A percentile compares a stretch with the other conserved stretches of the same genome.
Conservation (phyloP, 257 asterid species). For the Capsicum rhomboideum region DNA sequence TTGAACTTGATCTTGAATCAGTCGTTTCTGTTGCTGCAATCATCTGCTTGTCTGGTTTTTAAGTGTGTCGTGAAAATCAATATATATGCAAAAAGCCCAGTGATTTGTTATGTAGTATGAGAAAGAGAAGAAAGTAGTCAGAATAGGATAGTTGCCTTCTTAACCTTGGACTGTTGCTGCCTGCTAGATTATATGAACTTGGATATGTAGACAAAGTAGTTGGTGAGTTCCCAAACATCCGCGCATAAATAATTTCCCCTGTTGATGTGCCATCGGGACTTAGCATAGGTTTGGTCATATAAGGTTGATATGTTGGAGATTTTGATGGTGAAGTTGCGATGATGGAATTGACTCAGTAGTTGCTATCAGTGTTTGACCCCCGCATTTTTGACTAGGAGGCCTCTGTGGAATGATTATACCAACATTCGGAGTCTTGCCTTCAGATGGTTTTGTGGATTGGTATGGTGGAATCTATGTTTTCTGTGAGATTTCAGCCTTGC, state of each 20-base stretch:
- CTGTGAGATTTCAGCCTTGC: constrained; percentile 44
- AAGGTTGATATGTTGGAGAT: constrained; percentile 3
- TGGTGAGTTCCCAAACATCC: constrained; percentile 8
- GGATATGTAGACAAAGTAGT: too few relatives aligned
- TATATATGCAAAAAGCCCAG: too few relatives aligned
- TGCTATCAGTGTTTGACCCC: background rate
- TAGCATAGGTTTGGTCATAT: constrained; percentile 10
- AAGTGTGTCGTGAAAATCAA: too few relatives aligned
- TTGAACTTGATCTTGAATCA: background rate
- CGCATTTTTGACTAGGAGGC: constrained; percentile 38
- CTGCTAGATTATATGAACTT: too few relatives aligned
- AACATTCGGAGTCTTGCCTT: constrained; percentile 11
- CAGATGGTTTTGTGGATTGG: constrained; percentile 18
- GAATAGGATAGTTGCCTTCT: too few relatives aligned
- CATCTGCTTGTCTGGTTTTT: too few relatives aligned
- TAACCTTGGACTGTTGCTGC: too few relatives aligned
- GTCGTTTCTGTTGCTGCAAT: too few relatives aligned
- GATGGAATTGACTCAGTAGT: constrained; percentile 3
- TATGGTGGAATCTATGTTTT: constrained; percentile 60
- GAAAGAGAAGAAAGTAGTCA: too few relatives aligned
- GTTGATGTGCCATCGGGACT: too few relatives aligned
- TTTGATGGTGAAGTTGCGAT: constrained; percentile 21
- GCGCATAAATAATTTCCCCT: constrained; percentile 44
- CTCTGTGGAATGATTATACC: constrained; percentile 37
- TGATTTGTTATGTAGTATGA: too few relatives aligned